Conservation (phyloP, 2,329 filamentous ascomycete genomes). For the Aspergillus carbonarius region DNA sequence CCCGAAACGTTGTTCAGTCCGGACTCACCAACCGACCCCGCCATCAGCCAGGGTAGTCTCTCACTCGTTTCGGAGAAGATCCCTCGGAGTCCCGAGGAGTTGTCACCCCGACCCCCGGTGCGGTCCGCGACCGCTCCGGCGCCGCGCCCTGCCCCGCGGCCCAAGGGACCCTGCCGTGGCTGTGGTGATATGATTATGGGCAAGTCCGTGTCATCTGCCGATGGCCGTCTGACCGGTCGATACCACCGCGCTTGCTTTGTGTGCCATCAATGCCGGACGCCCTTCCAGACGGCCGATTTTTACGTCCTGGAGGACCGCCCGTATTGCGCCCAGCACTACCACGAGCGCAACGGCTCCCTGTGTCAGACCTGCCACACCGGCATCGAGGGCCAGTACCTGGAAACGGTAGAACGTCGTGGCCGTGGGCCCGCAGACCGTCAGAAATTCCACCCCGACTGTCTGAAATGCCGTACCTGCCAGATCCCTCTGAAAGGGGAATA, state of each 20-base stretch:
- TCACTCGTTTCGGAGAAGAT: conserved; percentile 33
- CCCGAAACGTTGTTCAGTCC: conserved; percentile 35
- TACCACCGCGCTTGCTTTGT: conserved; percentile 97
- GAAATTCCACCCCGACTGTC: conserved; percentile 86
- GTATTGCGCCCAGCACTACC: conserved; percentile 90
- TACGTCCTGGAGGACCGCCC: conserved; percentile 87
- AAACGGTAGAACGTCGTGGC: conserved; percentile 61
- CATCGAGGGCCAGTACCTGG: conserved; percentile 91
- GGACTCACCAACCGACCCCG: conserved; percentile 51
- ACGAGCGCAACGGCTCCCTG: conserved; percentile 82
- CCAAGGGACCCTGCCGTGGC: conserved; percentile 77
- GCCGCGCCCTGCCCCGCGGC: conserved; percentile 45
- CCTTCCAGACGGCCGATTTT: conserved; percentile 85
- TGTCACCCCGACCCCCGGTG: conserved; percentile 11
- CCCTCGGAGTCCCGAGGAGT: conserved; percentile 4
- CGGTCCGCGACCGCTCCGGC: conserved; percentile 32
- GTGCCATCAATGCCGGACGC: conserved; percentile 76
- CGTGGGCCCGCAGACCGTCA: conserved; percentile 43
- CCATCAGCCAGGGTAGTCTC: conserved; percentile 42
- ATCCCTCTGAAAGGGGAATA: conserved; percentile 77
- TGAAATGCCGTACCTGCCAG: conserved; percentile 75
- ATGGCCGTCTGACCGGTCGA: conserved; percentile 84
- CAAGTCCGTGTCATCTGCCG: conserved; percentile 91
- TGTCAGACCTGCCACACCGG: conserved; percentile 77
- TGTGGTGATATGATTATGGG: conserved; percentile 77